phyloP scores from a whole-genome alignment of 1,139 yeast species.

The Candida glucosophila region DNA sequence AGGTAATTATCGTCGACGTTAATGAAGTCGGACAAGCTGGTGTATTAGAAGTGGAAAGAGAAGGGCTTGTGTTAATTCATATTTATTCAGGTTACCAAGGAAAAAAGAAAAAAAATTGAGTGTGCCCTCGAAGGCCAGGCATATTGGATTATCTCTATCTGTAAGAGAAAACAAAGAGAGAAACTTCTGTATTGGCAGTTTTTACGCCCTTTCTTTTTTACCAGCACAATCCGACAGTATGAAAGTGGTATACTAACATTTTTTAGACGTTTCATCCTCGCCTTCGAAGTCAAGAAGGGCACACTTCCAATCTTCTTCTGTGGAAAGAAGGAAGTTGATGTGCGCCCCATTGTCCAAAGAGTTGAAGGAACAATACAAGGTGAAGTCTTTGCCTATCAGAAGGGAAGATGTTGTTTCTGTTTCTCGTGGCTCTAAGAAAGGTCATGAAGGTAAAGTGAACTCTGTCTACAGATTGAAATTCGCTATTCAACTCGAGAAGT shows the following conservation, averaged over 20 bases:
- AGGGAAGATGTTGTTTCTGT: constrained; percentile 94
- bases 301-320: constrained; percentile 97
- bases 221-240: too few relatives aligned
- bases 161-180: too few relatives aligned
- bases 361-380: constrained; percentile 95
- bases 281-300: constrained; percentile 99
- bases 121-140: too few relatives aligned
- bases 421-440: constrained; percentile 99
- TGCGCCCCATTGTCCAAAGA: constrained; percentile 99
- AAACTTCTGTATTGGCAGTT: too few relatives aligned
- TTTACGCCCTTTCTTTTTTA: too few relatives aligned
- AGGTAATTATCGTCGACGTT: constrained; percentile 47
- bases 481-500: constrained; percentile 94
- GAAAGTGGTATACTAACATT: constrained; percentile 20
- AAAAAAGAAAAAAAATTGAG: too few relatives aligned
- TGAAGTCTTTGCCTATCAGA: constrained; percentile 96
- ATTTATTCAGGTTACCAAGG: too few relatives aligned
- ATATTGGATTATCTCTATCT: too few relatives aligned
- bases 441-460: constrained; percentile 97
- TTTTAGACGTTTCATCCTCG: constrained; percentile 92
- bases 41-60: too few relatives aligned
- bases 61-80: too few relatives aligned
- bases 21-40: too few relatives aligned
- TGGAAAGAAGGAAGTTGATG: constrained; percentile 89
- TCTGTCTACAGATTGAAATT: constrained; percentile 99